Percentiles rank a stretch among this genome's conserved stretches.
Conservation (phyloP, 2,329 filamentous ascomycete genomes). For the Sclerotiophoma versabilis region DNA sequence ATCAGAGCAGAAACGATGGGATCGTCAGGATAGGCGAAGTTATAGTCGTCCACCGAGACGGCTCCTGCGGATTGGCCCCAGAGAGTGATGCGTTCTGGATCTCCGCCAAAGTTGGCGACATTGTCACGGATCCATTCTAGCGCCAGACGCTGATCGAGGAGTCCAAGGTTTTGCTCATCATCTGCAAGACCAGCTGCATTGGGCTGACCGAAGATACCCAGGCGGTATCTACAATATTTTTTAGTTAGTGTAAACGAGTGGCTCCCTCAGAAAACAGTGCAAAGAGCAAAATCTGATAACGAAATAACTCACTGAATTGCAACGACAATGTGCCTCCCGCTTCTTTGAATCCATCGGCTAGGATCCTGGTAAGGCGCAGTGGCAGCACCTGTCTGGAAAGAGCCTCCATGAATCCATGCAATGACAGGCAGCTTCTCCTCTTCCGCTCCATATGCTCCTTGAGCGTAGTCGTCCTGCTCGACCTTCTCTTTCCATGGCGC, state of each 20-base stretch:
- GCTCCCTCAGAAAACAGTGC: not conserved
- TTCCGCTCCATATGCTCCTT: conserved; percentile 11
- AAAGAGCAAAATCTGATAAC: no score
- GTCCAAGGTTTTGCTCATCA: conserved; percentile 47
- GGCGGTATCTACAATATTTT: conserved; percentile 33
- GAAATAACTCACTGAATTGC: conserved; percentile 28
- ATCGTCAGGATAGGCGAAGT: conserved; percentile 57
- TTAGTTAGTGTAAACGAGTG: not conserved
- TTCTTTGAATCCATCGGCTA: conserved; percentile 41
- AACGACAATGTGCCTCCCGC: conserved; percentile 47
- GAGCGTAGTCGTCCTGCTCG: conserved; percentile 5
- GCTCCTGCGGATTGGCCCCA: conserved; percentile 52
- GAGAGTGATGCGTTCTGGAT: conserved; percentile 48
- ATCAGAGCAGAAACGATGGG: conserved; percentile 52
- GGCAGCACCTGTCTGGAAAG: conserved; percentile 54
- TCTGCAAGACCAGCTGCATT: conserved; percentile 41
- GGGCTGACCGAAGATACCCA: conserved; percentile 52
- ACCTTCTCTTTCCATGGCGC: conserved; percentile 38
- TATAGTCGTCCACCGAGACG: conserved; percentile 56
- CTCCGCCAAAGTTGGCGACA: conserved; percentile 47
- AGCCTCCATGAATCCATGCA: conserved; percentile 59
- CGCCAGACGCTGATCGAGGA: conserved; percentile 50
- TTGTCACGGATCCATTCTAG: conserved; percentile 52
- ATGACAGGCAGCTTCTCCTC: conserved; percentile 51
- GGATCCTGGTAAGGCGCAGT: conserved; percentile 51